phyloP scores from a whole-genome alignment of 1,284 basidiomycete species.

The Cryptococcus floricola region DNA sequence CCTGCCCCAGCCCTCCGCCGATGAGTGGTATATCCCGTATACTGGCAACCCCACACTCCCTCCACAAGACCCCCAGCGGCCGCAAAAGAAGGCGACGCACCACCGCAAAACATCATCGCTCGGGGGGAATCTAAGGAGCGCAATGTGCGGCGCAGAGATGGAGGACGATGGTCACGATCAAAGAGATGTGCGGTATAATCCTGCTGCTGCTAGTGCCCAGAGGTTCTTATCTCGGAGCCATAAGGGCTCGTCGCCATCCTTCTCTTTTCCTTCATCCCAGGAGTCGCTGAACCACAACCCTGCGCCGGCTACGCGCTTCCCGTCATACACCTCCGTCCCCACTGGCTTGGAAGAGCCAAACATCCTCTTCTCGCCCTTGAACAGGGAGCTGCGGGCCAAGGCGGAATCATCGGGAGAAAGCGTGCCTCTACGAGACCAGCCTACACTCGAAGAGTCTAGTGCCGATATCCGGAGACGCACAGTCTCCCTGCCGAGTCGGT shows the following conservation, averaged over 20 bases:
- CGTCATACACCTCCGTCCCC: conserved; percentile 33
- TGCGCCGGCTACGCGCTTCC: conserved; percentile 10
- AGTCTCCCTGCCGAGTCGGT: conserved; percentile 11
- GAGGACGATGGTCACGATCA: not conserved
- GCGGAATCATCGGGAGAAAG: not conserved
- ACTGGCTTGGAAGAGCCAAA: conserved; percentile 36
- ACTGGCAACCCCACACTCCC: conserved; percentile 3
- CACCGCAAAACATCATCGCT: conserved; percentile 3
- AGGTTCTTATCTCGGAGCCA: not conserved
- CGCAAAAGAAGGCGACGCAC: conserved; percentile 14
- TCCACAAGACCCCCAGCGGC: not conserved
- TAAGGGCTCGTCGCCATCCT: not conserved
- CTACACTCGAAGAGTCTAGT: not conserved
- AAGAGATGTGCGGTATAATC: not conserved
- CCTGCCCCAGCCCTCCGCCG: conserved; percentile 1
- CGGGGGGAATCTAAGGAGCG: conserved; percentile 9
- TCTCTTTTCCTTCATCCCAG: not conserved
- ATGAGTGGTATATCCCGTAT: conserved; percentile 35
- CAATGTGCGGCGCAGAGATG: conserved; percentile 9
- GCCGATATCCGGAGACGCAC: conserved; percentile 13
- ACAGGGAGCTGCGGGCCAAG: conserved; percentile 23
- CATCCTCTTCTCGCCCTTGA: conserved; percentile 40
- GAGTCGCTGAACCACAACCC: not conserved
- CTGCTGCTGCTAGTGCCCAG: conserved; percentile 2
- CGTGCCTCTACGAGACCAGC: not conserved